Conservation (phyloP, 2,329 filamentous ascomycete species). For the Phaeosphaeria sp. region DNA sequence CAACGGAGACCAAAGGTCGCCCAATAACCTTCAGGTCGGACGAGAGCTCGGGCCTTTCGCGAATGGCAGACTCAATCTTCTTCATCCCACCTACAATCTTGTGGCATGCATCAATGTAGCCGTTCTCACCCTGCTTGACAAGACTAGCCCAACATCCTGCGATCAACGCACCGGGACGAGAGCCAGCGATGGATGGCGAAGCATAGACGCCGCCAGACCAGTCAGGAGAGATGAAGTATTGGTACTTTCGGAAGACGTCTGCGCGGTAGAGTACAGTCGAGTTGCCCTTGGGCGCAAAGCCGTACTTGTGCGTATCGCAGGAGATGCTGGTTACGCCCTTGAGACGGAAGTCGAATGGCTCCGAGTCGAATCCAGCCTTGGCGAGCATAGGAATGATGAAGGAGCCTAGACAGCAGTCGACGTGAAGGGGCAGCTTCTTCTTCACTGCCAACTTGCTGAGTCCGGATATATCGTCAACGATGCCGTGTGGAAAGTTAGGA, state of each 20-base stretch:
- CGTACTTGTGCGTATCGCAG: constrained; percentile 98
- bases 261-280: constrained; percentile 90
- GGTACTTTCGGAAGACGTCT: constrained; percentile 77
- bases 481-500: constrained; percentile 97
- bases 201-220: constrained; percentile 98
- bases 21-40: constrained; percentile 82
- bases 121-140: constrained; percentile 84
- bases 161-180: constrained; percentile 89
- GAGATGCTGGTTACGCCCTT: constrained; percentile 95
- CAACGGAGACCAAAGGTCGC: constrained; percentile 84
- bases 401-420: constrained; percentile 96
- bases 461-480: constrained; percentile 90
- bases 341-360: constrained; percentile 90
- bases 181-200: constrained; percentile 89
- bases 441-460: constrained; percentile 83
- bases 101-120: constrained; percentile 85
- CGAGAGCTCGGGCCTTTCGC: constrained; percentile 70
- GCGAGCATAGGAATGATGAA: constrained; percentile 93
- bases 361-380: constrained; percentile 88
- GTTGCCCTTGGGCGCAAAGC: constrained; percentile 97
- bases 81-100: constrained; percentile 88
- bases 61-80: constrained; percentile 77
- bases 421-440: constrained; percentile 85
- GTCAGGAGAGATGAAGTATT: constrained; percentile 95
- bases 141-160: constrained; percentile 94